Percentiles rank a stretch among this genome's conserved stretches.
These are phyloP conservation scores for Xylaria telfairii DNA, from an alignment of 495 filamentous ascomycete species.

Conservation along the genomic window DNA sequence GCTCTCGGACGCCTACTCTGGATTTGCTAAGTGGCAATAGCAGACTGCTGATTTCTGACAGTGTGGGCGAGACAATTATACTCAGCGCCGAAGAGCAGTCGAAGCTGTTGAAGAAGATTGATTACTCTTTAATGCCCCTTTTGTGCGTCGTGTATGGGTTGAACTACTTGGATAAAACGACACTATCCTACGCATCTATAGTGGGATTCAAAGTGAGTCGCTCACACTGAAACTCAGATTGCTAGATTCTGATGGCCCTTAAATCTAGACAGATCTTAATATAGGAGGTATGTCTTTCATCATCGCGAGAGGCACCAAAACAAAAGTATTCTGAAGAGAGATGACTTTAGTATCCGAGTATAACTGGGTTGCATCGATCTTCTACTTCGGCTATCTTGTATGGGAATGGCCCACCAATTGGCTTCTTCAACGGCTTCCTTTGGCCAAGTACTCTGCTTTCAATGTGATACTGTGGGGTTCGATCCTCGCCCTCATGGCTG, in stretches of 20 bases:
- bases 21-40: not conserved
- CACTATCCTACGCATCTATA: constrained; percentile 66
- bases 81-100: constrained; percentile 49
- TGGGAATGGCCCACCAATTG: constrained; percentile 69
- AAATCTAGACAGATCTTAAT: constrained; percentile 34
- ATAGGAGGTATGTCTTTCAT: constrained; percentile 29
- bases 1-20: too few relatives aligned
- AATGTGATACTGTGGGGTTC: constrained; percentile 66
- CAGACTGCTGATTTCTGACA: not conserved
- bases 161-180: constrained; percentile 71
- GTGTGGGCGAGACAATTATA: constrained; percentile 38
- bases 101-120: constrained; percentile 62
- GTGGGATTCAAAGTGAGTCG: constrained; percentile 61
- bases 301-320: not conserved
- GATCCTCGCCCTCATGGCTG: constrained; percentile 61
- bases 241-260: constrained; percentile 37
- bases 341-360: constrained; percentile 35
- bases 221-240: constrained; percentile 36
- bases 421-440: constrained; percentile 63
- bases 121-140: constrained; percentile 66
- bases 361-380: constrained; percentile 47
- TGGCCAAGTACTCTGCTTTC: constrained; percentile 64
- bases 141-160: constrained; percentile 68
- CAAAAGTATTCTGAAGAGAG: not conserved
- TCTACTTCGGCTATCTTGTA: constrained; percentile 72